These are phyloP conservation scores for Aspergillus aculeatus DNA, from an alignment of 2,329 filamentous ascomycete genomes.

Conservation along the genomic window DNA sequence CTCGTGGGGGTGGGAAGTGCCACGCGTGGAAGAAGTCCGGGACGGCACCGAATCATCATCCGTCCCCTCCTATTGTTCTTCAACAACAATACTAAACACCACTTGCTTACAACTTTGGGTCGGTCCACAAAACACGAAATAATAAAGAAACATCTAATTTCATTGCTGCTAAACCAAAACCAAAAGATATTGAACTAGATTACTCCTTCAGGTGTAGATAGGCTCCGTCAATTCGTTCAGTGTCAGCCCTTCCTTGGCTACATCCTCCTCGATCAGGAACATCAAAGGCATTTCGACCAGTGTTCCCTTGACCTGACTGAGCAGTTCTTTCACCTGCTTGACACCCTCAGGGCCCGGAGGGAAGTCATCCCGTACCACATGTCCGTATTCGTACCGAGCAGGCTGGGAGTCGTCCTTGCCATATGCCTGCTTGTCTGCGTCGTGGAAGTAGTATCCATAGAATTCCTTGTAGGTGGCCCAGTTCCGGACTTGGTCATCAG, in stretches of 20 bases:
- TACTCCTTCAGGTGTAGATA: conserved; percentile 60
- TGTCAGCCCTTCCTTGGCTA: conserved; percentile 76
- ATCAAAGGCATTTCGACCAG: conserved; percentile 88
- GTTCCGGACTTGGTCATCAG: conserved; percentile 56
- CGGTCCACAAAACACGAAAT: background rate
- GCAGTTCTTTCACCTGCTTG: conserved; percentile 68
- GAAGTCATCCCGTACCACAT: conserved; percentile 80
- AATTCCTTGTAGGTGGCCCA: conserved; percentile 65
- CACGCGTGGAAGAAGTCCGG: background rate
- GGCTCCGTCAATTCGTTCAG: conserved; percentile 71
- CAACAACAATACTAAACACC: conserved; percentile 18
- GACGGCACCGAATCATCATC: background rate
- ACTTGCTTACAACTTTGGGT: background rate
- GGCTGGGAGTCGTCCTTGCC: conserved; percentile 44
- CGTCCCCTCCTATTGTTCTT: conserved; percentile 18
- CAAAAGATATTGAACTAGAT: conserved; percentile 8
- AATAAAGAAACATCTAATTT: background rate
- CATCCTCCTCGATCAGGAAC: conserved; percentile 81
- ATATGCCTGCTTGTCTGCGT: conserved; percentile 42
- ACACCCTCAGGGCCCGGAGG: conserved; percentile 61
- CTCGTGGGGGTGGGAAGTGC: background rate
- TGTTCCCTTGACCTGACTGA: conserved; percentile 66
- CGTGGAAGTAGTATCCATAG: conserved; percentile 60
- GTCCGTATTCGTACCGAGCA: conserved; percentile 73
- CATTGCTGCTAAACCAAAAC: background rate